Percentiles rank a stretch among this genome's conserved stretches.
Conservation (phyloP, 2,329 filamentous ascomycete species). For the Epichloe uncinata region DNA sequence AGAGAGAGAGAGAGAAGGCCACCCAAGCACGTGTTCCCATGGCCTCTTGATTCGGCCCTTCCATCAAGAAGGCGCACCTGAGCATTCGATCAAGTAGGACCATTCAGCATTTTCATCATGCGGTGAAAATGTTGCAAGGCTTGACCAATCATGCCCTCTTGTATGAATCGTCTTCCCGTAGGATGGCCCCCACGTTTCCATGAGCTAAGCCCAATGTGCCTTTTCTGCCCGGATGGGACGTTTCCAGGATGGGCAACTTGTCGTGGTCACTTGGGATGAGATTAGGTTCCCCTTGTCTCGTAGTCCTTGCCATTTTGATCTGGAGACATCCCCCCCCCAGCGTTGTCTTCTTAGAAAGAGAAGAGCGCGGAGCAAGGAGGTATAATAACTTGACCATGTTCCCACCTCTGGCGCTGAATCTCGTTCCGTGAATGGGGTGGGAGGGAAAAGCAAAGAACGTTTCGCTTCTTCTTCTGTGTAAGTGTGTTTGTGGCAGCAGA, state of each 20-base stretch:
- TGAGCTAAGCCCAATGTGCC: not conserved
- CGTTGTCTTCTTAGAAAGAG: too few species aligned
- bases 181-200: not conserved
- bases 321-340: not conserved
- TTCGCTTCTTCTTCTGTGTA: constrained; percentile 15
- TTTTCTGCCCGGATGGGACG: constrained; percentile 1
- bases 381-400: constrained; percentile 2
- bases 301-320: not conserved
- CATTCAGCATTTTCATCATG: not conserved
- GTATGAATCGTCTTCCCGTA: not conserved
- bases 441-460: not conserved
- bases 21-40: constrained; percentile 1
- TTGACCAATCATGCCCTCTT: constrained; percentile 1
- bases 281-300: too few species aligned
- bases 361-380: not conserved
- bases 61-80: constrained; percentile 3
- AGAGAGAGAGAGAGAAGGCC: too few species aligned
- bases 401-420: not conserved
- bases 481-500: not conserved
- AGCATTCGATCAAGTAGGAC: not conserved
- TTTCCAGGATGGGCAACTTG: not conserved
- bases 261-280: constrained; percentile 1
- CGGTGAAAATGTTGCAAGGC: not conserved
- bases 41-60: constrained; percentile 7
- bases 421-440: not conserved